Conservation (phyloP, 2,329 filamentous ascomycete genomes). For the Trichophyton benhamiae region DNA sequence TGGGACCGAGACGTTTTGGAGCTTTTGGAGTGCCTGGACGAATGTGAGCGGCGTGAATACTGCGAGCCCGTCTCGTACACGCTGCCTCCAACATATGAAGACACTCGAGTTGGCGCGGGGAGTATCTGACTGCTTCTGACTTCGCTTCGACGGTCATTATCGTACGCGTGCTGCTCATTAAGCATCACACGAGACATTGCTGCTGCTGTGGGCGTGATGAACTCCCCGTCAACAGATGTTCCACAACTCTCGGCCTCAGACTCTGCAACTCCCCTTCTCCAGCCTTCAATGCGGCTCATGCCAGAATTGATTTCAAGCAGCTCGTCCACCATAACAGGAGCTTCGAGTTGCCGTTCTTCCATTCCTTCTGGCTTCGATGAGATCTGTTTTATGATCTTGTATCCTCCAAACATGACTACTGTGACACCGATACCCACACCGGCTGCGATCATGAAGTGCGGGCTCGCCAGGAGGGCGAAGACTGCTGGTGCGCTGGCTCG, state of each 20-base stretch:
- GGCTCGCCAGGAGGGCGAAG: conserved; percentile 73
- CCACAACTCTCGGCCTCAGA: conserved; percentile 41
- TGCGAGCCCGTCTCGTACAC: conserved; percentile 5
- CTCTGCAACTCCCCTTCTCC: conserved; percentile 53
- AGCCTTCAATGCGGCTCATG: conserved; percentile 48
- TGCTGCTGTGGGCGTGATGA: conserved; percentile 48
- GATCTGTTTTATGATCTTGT: conserved; percentile 92
- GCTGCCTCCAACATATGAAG: neutral
- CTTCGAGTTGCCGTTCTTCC: conserved; percentile 1
- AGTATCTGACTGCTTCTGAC: conserved; percentile 9
- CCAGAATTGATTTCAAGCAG: conserved; percentile 41
- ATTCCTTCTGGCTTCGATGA: conserved; percentile 25
- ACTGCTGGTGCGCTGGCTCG: conserved; percentile 75
- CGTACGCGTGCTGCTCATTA: conserved; percentile 8
- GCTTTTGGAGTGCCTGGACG: conserved; percentile 7
- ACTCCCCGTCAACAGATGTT: conserved; percentile 54
- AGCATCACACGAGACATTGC: conserved; percentile 32
- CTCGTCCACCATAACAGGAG: conserved; percentile 37
- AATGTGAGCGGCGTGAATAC: conserved; percentile 9
- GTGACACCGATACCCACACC: conserved; percentile 86
- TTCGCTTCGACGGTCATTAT: conserved; percentile 24
- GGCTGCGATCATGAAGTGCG: conserved; percentile 88
- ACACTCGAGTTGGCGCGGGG: neutral
- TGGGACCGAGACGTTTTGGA: conserved; percentile 5
- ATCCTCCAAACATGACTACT: conserved; percentile 87